These are phyloP conservation scores for Mycena albidolilacea DNA, from an alignment of 768 basidiomycete species.

Conservation along the genomic window DNA sequence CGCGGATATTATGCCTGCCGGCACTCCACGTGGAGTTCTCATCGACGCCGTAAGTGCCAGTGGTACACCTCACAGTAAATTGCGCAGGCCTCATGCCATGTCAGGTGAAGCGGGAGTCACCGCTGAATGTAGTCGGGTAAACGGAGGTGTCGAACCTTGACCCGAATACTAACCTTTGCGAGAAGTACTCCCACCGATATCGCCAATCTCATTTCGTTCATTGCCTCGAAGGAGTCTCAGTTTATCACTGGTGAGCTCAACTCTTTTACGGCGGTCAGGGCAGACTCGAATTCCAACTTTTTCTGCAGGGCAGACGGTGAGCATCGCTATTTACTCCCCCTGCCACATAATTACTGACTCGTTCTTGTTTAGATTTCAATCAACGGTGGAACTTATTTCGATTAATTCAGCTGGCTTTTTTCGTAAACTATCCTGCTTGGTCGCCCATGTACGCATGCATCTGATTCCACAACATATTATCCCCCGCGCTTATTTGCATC, in stretches of 20 bases:
- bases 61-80: neutral
- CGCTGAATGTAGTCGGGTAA: constrained; percentile 1
- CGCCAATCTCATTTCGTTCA: constrained; percentile 18
- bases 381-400: constrained; percentile 22
- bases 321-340: neutral
- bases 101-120: neutral
- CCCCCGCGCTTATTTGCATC: too few relatives aligned
- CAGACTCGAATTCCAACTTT: neutral
- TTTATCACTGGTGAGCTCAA: constrained; percentile 17
- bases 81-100: neutral
- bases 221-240: constrained; percentile 24
- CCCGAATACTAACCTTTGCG: constrained; percentile 15
- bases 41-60: neutral
- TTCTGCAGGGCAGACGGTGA: constrained; percentile 11
- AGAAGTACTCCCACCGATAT: constrained; percentile 9
- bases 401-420: neutral
- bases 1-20: neutral
- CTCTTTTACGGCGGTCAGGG: neutral
- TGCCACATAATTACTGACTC: neutral
- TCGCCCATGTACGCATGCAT: too few relatives aligned
- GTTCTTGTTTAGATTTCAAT: constrained; percentile 3
- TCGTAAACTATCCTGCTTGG: neutral
- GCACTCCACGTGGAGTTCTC: neutral
- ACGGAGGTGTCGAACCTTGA: neutral
- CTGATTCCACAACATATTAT: too few relatives aligned